Evolutionary conservation across 2,329 filamentous ascomycete species (phyloP), one percentile per base, ranked within the genome.

Genomic region (Xylariaceae sp.): DNA sequence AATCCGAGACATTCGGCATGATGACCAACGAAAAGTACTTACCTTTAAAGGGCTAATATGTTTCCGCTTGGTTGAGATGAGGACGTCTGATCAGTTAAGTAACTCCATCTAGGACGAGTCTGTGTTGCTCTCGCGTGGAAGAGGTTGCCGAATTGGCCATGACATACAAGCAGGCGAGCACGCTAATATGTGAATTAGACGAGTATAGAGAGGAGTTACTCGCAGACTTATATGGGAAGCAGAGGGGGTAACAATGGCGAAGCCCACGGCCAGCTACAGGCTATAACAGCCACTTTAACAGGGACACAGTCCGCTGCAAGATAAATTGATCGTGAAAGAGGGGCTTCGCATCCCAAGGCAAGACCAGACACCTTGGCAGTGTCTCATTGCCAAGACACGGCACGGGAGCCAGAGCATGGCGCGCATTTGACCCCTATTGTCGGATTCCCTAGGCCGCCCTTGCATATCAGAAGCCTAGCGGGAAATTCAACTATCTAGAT

Each of bases 301-400:
- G 48, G 16, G 3, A 47, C 31, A 53, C 37, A 40, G 33, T 44
- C 44, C 50, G 55, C 49, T 45, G 50, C 50, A 53, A 9, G 50
- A 45, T 53, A 49, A 19, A 47, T 48, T 43, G 28, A 31, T 24
- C 1, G 21, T n/a, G 14, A 29, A n/a, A 34, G 8, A 12, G 21
- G 45, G 31, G 14, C 17, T 23, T 50, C 23, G 31, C 50, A 36
- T 46, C 24, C 40, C 41, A 52, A 19, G 29, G 17, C n/a, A n/a
- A n/a, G 37, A 33, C n/a, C 50, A 33, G 23, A 16, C 17, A 21
- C 19, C n/a, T n/a, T n/a, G n/a, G n/a, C n/a, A 28, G 14, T 51
- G 53, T 55, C 21, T 19, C 50, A 55, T 58, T 52, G 58, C 59
- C 59, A 56, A 61, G 59, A 55, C 59, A 53, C 59, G 59, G 59